Evolutionary conservation across 352 stramenopile species (phyloP).

Genomic region (Pythium sp.): DNA sequence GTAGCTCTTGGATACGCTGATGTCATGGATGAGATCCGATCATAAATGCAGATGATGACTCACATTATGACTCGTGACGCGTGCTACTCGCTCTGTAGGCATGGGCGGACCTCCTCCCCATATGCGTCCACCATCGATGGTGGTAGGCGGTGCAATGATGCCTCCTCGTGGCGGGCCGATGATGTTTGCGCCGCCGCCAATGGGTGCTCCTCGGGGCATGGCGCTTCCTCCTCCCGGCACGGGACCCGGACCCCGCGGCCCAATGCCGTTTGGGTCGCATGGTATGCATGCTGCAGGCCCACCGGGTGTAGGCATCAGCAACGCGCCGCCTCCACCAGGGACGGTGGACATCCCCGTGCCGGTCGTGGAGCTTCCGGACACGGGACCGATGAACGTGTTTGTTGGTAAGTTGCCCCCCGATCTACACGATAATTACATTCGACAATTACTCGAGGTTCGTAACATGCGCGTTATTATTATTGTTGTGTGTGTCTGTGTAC

Average conservation of each 20-base stretch:
- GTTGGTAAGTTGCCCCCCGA: constrained; percentile 51
- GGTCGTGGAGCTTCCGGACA: constrained; percentile 19
- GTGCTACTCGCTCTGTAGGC: neutral
- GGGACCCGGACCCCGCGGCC: neutral
- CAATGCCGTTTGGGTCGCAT: neutral
- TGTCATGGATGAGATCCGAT: no score
- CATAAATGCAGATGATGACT: neutral
- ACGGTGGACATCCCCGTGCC: constrained; percentile 14
- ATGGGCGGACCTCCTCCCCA: constrained; percentile 2
- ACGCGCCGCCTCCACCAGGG: constrained; percentile 12
- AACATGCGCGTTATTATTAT: neutral
- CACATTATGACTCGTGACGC: neutral
- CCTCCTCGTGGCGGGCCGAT: constrained; percentile 9
- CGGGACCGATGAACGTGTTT: constrained; percentile 41
- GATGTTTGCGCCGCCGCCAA: constrained; percentile 5
- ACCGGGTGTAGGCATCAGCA: neutral
- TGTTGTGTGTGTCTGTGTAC: neutral
- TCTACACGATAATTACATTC: constrained; percentile 52
- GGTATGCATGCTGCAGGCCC: neutral
- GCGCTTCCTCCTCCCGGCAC: neutral
- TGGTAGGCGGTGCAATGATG: neutral
- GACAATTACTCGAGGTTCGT: constrained; percentile 41
- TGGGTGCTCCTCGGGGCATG: constrained; percentile 6
- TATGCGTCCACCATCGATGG: constrained; percentile 1
- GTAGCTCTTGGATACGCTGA: constrained; percentile 1